A percentile compares a stretch with the other conserved stretches of the same genome.
phyloP scores from a whole-genome alignment of 2,329 filamentous ascomycete genomes.

The Neurospora sp. region DNA sequence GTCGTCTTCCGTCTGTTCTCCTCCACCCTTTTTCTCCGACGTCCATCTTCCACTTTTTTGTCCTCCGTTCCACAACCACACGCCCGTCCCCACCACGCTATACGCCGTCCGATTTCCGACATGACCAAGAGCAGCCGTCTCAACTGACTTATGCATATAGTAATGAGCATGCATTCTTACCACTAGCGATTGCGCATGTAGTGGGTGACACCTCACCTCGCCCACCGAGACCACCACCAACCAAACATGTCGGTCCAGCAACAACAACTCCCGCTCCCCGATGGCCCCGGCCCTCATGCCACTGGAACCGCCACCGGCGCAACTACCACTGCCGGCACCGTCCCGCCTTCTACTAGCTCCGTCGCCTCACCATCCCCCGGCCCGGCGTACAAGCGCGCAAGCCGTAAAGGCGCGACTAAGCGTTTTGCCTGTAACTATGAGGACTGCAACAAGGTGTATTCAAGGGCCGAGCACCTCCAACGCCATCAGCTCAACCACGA shows the following conservation, averaged over 20 bases:
- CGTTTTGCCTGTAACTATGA: slow-evolving; percentile 56
- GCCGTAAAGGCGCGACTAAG: slow-evolving; percentile 38
- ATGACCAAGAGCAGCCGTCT: neutral
- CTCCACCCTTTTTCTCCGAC: neutral
- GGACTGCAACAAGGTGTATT: slow-evolving; percentile 71
- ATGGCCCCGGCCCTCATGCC: neutral
- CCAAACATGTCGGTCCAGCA: neutral
- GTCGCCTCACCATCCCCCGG: neutral
- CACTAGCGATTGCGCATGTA: neutral
- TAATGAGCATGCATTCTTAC: neutral
- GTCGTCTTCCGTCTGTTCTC: neutral
- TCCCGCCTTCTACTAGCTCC: neutral
- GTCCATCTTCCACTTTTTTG: neutral
- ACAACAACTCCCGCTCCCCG: neutral
- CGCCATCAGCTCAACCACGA: slow-evolving; percentile 74
- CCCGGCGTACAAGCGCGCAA: slow-evolving; percentile 37
- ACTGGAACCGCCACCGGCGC: neutral
- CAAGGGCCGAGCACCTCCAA: slow-evolving; percentile 70
- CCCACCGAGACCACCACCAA: neutral
- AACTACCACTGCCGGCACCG: neutral
- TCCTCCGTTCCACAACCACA: neutral
- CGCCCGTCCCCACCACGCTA: neutral
- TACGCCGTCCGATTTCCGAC: neutral
- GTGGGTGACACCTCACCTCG: neutral
- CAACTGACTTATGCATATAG: neutral